Conservation (phyloP, 352 stramenopile genomes). For the Globisporangium splendens region DNA sequence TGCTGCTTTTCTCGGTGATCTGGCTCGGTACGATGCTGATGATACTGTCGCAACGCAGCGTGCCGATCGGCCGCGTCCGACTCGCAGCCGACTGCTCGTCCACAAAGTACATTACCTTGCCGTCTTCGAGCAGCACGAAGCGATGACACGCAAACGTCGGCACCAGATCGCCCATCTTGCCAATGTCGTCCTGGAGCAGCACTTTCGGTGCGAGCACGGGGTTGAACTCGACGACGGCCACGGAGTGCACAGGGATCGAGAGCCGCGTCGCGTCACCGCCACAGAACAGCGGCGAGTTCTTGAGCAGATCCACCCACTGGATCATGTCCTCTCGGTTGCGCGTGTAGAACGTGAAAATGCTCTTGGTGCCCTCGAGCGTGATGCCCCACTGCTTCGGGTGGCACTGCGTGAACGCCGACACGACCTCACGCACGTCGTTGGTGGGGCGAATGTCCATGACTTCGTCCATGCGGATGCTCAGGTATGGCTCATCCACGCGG, state of each 20-base stretch:
- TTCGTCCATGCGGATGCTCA: slow-evolving; percentile 78
- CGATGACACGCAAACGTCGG: slow-evolving; percentile 57
- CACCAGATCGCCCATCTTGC: slow-evolving; percentile 76
- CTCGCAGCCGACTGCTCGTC: slow-evolving; percentile 48
- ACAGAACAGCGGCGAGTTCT: slow-evolving; percentile 82
- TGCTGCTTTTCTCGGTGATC: slow-evolving; percentile 31
- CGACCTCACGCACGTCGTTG: slow-evolving; percentile 74
- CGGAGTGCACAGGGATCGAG: slow-evolving; percentile 78
- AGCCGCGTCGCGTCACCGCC: slow-evolving; percentile 35
- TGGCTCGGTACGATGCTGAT: slow-evolving; percentile 76
- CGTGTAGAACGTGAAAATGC: slow-evolving; percentile 87
- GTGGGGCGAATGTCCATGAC: slow-evolving; percentile 81
- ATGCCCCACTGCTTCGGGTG: slow-evolving; percentile 85
- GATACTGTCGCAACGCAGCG: slow-evolving; percentile 77
- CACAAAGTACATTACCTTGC: slow-evolving; percentile 80
- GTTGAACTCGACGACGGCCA: slow-evolving; percentile 77
- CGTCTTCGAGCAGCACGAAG: slow-evolving; percentile 78
- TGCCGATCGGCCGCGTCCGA: slow-evolving; percentile 68
- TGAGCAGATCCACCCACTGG: slow-evolving; percentile 85
- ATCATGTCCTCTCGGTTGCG: slow-evolving; percentile 71
- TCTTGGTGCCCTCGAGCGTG: slow-evolving; percentile 75
- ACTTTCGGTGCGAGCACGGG: slow-evolving; percentile 62
- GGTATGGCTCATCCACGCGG: slow-evolving; percentile 58
- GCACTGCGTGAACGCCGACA: slow-evolving; percentile 78
- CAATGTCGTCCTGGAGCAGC: slow-evolving; percentile 62